phyloP scores from a whole-genome alignment of 768 basidiomycete species.

The Phylloporus rhodoxanthus region DNA sequence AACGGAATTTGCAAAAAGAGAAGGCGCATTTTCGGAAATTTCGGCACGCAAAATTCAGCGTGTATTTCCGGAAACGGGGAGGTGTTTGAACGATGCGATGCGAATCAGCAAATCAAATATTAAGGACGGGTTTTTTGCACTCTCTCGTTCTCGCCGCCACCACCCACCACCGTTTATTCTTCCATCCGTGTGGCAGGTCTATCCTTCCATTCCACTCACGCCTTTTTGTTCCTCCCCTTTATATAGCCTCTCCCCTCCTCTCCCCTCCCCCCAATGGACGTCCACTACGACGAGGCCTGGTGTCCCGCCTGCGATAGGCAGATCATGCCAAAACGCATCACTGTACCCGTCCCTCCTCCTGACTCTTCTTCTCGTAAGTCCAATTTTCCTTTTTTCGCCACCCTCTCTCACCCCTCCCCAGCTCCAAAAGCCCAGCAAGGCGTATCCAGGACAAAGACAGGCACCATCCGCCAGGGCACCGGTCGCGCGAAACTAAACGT shows the following conservation, averaged over 20 bases:
- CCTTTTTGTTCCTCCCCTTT: conserved; percentile 6
- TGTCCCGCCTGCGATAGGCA: conserved; percentile 76
- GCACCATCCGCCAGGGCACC: conserved; percentile 48
- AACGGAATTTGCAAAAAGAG: conserved; percentile 26
- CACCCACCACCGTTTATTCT: background rate
- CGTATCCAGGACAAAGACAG: conserved; percentile 31
- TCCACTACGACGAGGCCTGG: conserved; percentile 63
- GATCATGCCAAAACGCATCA: conserved; percentile 71
- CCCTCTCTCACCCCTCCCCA: conserved; percentile 9
- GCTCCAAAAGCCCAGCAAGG: conserved; percentile 26
- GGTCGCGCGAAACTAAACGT: conserved; percentile 58
- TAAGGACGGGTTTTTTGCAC: conserved; percentile 29
- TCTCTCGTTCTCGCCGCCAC: conserved; percentile 19
- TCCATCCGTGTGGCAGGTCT: conserved; percentile 1
- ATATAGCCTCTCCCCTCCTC: conserved; percentile 12
- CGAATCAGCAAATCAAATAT: conserved; percentile 37
- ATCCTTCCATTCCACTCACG: conserved; percentile 22
- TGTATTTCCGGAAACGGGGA: conserved; percentile 13
- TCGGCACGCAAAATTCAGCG: conserved; percentile 22
- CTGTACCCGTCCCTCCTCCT: conserved; percentile 40
- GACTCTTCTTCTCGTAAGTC: conserved; percentile 37
- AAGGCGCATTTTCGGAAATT: conserved; percentile 23
- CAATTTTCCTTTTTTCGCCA: background rate
- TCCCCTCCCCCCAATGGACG: conserved; percentile 24
- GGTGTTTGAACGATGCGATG: conserved; percentile 27